Conservation (phyloP, 192 early-diverging fungal genomes). For the Backusella psychrophila region DNA sequence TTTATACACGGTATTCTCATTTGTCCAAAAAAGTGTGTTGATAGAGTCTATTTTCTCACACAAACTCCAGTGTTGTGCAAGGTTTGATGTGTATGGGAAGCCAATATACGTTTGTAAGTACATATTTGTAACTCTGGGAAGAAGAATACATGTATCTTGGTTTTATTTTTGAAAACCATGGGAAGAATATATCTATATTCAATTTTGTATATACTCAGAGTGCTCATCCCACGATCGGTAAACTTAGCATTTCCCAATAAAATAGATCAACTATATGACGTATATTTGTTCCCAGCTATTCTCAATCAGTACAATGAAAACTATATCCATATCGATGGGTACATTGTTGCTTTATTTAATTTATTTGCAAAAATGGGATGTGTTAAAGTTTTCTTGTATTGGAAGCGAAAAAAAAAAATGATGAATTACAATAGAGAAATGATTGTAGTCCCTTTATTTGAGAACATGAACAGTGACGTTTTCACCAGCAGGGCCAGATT, state of each 20-base stretch:
- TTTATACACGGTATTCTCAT: not conserved
- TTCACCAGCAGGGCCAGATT: not conserved
- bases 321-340: too few relatives aligned
- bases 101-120: not conserved
- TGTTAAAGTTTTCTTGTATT: too few relatives aligned
- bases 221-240: not conserved
- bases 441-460: not conserved
- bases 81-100: not conserved
- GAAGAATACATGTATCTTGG: not conserved
- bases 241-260: not conserved
- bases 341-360: too few relatives aligned
- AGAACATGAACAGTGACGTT: conserved; percentile 16
- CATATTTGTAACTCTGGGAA: not conserved
- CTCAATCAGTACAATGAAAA: too few relatives aligned
- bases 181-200: not conserved
- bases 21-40: not conserved
- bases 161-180: not conserved
- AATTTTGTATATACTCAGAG: not conserved
- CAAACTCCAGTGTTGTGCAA: not conserved
- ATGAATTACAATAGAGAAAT: not conserved
- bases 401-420: not conserved
- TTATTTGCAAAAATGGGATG: too few relatives aligned
- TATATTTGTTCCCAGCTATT: not conserved
- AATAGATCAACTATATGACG: not conserved
- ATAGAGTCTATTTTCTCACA: not conserved